phyloP scores from a whole-genome alignment of 768 basidiomycete species.

The Termitomyces sp. region DNA sequence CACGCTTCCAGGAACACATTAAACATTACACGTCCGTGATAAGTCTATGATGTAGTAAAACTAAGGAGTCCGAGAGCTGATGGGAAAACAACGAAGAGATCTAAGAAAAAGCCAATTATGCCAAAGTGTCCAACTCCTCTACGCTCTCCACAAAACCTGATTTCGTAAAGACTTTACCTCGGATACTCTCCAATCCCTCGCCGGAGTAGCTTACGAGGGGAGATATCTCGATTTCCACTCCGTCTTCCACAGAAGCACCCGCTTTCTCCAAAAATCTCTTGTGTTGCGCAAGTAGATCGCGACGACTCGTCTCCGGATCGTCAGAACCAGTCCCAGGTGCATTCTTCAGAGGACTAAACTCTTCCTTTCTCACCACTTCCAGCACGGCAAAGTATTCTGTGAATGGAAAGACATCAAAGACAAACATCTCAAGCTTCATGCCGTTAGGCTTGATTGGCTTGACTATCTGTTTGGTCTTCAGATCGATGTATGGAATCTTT shows the following conservation, averaged over 20 bases:
- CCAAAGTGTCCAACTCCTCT: constrained; percentile 69
- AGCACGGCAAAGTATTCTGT: constrained; percentile 79
- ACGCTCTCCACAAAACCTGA: constrained; percentile 63
- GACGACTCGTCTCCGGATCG: constrained; percentile 85
- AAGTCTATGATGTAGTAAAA: constrained; percentile 10
- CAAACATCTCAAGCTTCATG: constrained; percentile 98
- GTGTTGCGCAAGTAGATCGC: constrained; percentile 87
- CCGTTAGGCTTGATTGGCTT: constrained; percentile 93
- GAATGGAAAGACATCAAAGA: constrained; percentile 98
- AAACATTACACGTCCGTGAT: constrained; percentile 13
- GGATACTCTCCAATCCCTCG: constrained; percentile 77
- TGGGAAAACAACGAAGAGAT: neutral
- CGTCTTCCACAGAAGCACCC: constrained; percentile 69
- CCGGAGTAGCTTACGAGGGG: constrained; percentile 89
- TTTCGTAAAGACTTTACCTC: constrained; percentile 73
- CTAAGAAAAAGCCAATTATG: constrained; percentile 5
- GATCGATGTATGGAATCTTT: constrained; percentile 85
- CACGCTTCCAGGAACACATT: constrained; percentile 1
- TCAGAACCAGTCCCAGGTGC: constrained; percentile 90
- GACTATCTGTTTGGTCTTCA: constrained; percentile 58
- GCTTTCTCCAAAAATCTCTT: constrained; percentile 74
- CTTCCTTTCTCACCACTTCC: constrained; percentile 83
- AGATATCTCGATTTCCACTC: constrained; percentile 85
- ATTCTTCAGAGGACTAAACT: constrained; percentile 97
- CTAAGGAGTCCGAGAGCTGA: neutral